Evolutionary conservation across 2,329 filamentous ascomycete species (phyloP), one percentile per base, ranked within the genome.

Genomic region (Sphaerulina musiva): DNA sequence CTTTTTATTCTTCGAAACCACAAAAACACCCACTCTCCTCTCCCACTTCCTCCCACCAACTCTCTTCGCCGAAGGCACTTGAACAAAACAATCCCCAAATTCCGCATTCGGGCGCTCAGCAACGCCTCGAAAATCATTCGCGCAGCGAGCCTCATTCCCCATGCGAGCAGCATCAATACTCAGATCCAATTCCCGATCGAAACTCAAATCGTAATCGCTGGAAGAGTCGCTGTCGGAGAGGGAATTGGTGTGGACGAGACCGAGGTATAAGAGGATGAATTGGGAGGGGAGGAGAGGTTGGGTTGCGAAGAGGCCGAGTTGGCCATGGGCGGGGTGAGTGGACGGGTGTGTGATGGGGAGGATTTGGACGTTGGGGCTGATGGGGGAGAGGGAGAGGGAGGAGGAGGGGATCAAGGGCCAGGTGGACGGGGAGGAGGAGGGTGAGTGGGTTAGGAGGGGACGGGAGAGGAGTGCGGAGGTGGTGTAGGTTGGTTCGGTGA

Each of bases 71-170:
- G 40, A 71, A 41, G 55, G 73, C 63, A 61, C 73, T 63, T 70
- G 61, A 4, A 72, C 58, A 60, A 67, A 70, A 53, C 64, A 66
- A 53, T 72, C 69, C 39, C 67, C 54, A 48, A 71, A 72, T 56
- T 72, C 69, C 2, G 68, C 67, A 58, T 72, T 72, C n/a, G 69
- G 68, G 31, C 66, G 52, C 36, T 69, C 68, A 2, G 69, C 66
- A 7, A 80, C 69, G 14, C 77, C 75, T 52, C 77, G 72, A 62
- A 79, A 80, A 62, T 80, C 78, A 58, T 80, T 80, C 56, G 77
- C 73, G 59, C 77, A 79, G 42, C 78, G 69, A 4, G 74, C 73
- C 59, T 80, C 77, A 58, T 80, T 80, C 29, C 77, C 78, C 58
- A 72, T 72, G 2, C 63, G 66, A 1, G 71, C 70, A 3, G 76